Evolutionary conservation across 345 rosid species (phyloP).

Genomic region (Lagerstroemia speciosa): DNA sequence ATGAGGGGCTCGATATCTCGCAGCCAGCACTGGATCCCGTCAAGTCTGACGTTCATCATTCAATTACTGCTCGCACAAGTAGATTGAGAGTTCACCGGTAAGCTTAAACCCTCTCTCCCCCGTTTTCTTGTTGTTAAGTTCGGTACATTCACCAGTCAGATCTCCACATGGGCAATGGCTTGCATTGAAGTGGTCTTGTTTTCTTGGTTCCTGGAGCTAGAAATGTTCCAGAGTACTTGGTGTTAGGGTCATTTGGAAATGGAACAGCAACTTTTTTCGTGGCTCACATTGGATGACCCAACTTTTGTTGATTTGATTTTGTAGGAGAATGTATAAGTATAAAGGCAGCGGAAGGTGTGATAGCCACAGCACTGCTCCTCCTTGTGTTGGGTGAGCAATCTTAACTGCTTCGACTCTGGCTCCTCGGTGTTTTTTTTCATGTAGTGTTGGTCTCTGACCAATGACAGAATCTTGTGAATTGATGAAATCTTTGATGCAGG

Average conservation of each 20-base stretch:
- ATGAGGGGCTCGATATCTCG: conserved; percentile 82
- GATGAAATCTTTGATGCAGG: conserved; percentile 27
- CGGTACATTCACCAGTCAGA: neutral
- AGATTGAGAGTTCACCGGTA: conserved; percentile 61
- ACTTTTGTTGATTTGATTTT: neutral
- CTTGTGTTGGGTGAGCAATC: conserved; percentile 65
- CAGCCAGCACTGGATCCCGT: conserved; percentile 88
- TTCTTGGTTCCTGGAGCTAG: neutral
- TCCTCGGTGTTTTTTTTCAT: neutral
- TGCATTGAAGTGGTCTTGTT: neutral
- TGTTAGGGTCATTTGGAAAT: neutral
- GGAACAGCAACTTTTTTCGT: neutral
- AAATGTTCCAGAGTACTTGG: neutral
- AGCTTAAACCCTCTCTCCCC: conserved; percentile 6
- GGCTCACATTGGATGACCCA: neutral
- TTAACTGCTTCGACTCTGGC: neutral
- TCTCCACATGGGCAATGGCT: neutral
- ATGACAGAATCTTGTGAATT: neutral
- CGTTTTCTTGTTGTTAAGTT: neutral
- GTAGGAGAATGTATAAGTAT: conserved; percentile 67
- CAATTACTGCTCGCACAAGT: conserved; percentile 52
- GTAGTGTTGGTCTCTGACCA: neutral
- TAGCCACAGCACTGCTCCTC: conserved; percentile 65
- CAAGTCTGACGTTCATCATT: conserved; percentile 69
- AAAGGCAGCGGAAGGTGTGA: conserved; percentile 75